Conservation (phyloP, 768 basidiomycete species). For the Neoboletus magnificus region DNA sequence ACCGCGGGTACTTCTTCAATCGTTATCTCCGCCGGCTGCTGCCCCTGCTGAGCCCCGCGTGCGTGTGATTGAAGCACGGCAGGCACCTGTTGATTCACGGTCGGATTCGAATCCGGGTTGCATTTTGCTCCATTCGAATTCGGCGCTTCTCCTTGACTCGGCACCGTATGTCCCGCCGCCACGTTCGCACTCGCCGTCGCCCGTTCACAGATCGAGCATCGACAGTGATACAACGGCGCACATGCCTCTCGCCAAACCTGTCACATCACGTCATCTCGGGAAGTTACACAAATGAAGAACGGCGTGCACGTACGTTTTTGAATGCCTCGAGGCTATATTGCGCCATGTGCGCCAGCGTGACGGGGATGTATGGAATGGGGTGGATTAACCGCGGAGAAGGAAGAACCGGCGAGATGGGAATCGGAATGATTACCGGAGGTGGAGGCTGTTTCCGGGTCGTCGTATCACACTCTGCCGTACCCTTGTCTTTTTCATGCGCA, state of each 20-base stretch:
- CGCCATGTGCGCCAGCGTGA: constrained; percentile 51
- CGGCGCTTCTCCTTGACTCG: constrained; percentile 22
- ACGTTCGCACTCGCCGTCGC: constrained; percentile 53
- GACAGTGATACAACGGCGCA: constrained; percentile 66
- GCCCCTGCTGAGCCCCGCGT: constrained; percentile 10
- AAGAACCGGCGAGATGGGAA: constrained; percentile 57
- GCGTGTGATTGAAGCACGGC: not conserved
- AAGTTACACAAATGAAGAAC: not conserved
- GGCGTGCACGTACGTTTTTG: constrained; percentile 43
- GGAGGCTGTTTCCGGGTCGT: constrained; percentile 17
- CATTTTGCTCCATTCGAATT: constrained; percentile 1
- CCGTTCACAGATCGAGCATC: constrained; percentile 71
- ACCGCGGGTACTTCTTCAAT: constrained; percentile 24
- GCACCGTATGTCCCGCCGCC: constrained; percentile 36
- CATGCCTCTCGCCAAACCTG: constrained; percentile 77
- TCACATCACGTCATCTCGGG: not conserved
- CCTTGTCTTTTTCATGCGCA: constrained; percentile 35
- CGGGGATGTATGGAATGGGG: constrained; percentile 68
- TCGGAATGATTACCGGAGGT: constrained; percentile 33
- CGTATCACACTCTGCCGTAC: constrained; percentile 22
- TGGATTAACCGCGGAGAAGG: constrained; percentile 57
- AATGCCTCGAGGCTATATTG: constrained; percentile 58
- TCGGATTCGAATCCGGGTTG: not conserved
- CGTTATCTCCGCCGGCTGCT: constrained; percentile 20
- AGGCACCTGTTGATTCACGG: constrained; percentile 6